phyloP scores from a whole-genome alignment of 306 rosid species.

The Prunus padus region DNA sequence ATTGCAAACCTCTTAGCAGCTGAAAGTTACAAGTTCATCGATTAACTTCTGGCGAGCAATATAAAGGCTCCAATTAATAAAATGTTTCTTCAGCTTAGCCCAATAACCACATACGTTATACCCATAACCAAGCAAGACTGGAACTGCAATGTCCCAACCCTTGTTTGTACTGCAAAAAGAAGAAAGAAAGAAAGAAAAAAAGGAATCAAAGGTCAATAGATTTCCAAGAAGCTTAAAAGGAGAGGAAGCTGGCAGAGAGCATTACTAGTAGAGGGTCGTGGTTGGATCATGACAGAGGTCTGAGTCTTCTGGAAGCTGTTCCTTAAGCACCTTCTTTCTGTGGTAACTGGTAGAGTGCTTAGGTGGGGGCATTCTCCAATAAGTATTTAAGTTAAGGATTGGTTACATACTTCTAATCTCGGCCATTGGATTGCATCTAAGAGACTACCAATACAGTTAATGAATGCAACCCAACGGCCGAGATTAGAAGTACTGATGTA shows the following conservation, averaged over 20 bases:
- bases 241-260: slow-evolving; percentile 28
- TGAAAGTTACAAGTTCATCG: slow-evolving; percentile 75
- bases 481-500: too few species aligned
- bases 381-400: too few species aligned
- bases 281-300: slow-evolving; percentile 76
- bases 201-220: slow-evolving; percentile 15
- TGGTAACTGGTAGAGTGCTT: slow-evolving; percentile 90
- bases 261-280: slow-evolving; percentile 70
- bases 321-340: slow-evolving; percentile 69
- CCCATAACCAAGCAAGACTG: slow-evolving; percentile 90
- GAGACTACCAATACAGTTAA: too few species aligned
- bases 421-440: too few species aligned
- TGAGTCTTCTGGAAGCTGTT: slow-evolving; percentile 39
- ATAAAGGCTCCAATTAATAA: slow-evolving; percentile 66
- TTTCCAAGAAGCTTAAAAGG: slow-evolving; percentile 1
- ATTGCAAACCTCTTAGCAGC: slow-evolving; percentile 70
- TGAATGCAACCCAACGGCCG: too few species aligned
- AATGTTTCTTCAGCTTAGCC: slow-evolving; percentile 85
- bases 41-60: slow-evolving; percentile 83
- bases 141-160: slow-evolving; percentile 67
- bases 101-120: slow-evolving; percentile 94
- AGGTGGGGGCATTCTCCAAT: too few species aligned
- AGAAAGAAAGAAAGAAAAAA: background rate
- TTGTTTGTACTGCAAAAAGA: slow-evolving; percentile 58
- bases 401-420: too few species aligned